Percentiles rank a stretch among this genome's conserved stretches.
These are phyloP conservation scores for Xanthoparmelia taractica DNA, from an alignment of 495 filamentous ascomycete genomes.

Conservation along the genomic window DNA sequence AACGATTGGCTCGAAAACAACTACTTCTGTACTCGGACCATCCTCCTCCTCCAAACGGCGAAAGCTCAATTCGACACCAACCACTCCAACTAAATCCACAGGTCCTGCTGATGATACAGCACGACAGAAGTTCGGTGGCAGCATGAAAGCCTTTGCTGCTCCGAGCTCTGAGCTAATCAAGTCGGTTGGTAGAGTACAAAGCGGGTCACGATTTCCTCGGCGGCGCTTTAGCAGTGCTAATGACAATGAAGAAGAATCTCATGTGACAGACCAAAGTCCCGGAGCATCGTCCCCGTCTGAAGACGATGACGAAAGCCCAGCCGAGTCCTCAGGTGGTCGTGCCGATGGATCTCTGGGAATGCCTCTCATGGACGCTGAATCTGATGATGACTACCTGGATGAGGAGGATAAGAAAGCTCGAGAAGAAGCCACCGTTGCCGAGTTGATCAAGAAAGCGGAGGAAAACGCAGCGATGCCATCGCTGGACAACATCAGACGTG, in stretches of 20 bases:
- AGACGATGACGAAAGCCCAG: slow-evolving; percentile 17
- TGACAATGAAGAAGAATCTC: slow-evolving; percentile 24
- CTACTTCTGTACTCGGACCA: slow-evolving; percentile 53
- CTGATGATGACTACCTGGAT: slow-evolving; percentile 42
- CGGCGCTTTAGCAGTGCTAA: slow-evolving; percentile 13
- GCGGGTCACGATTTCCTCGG: slow-evolving; percentile 12
- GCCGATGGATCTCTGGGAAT: slow-evolving; percentile 12
- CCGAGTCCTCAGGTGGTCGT: slow-evolving; percentile 11
- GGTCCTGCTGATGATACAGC: not conserved
- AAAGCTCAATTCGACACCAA: not conserved
- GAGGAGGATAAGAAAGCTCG: slow-evolving; percentile 56
- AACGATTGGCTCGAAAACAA: slow-evolving; percentile 73
- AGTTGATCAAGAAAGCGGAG: slow-evolving; percentile 58
- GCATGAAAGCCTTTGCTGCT: slow-evolving; percentile 67
- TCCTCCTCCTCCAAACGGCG: slow-evolving; percentile 12
- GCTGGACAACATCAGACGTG: slow-evolving; percentile 54
- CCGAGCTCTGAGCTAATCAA: slow-evolving; percentile 43
- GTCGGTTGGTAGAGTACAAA: slow-evolving; percentile 16
- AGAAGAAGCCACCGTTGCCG: slow-evolving; percentile 58
- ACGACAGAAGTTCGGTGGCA: slow-evolving; percentile 49
- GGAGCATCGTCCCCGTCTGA: slow-evolving; percentile 27
- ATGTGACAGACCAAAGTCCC: slow-evolving; percentile 18
- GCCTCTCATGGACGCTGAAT: slow-evolving; percentile 17
- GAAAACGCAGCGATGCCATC: slow-evolving; percentile 43
- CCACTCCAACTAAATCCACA: not conserved